Base-by-base conservation (phyloP, 805 yeast species). In the Nakazawaea ernobii region DNA sequence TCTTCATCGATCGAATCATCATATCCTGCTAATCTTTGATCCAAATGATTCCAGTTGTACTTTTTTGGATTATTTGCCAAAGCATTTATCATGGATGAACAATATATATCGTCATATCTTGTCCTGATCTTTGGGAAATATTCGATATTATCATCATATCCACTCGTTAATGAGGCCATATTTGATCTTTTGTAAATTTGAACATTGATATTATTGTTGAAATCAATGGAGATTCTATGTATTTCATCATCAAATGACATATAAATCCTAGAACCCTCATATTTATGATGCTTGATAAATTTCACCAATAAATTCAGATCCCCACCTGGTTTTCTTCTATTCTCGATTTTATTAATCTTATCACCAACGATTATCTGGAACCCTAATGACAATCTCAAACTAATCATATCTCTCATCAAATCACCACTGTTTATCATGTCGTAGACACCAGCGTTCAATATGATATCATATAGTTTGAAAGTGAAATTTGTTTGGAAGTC, bases 1-100 rank as follows among this genome's bases (percentile, higher is more conserved):
- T 73, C 75, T 14, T 73, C 79, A 10, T 80, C 79, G 48, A 79
- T 67, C 1, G 80, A 77, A 53, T 89, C 96, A 28, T 84, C 90
- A 60, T 84, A 86, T 0, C 99, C 99, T 0, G 97, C 96, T n/a
- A 91, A 63, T 24, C 79, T 77, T 58, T 89, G 97, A 67, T 94
- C 99, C 54, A 91, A 73, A 52, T 82, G 85, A 55, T 91, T 91
- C 99, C 99, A 94, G 52, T 91, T 90, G 52, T 80, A 77, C 11
- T 70, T 67, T 39, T 75, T 65, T 2, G 84, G 75, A 32, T 74
- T 74, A 13, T 73, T 72, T 38, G 75, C 74, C 15, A 77, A 66
- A 2, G 82, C 78, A 50, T 79, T 80, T 6, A 84, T 74, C 47
- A 68, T 71, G 1, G 89, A 74, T 2, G 74, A 69, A 24, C 78